These are phyloP conservation scores for Leccinum fibrillosum DNA, from an alignment of 768 basidiomycete genomes.

Conservation along the genomic window DNA sequence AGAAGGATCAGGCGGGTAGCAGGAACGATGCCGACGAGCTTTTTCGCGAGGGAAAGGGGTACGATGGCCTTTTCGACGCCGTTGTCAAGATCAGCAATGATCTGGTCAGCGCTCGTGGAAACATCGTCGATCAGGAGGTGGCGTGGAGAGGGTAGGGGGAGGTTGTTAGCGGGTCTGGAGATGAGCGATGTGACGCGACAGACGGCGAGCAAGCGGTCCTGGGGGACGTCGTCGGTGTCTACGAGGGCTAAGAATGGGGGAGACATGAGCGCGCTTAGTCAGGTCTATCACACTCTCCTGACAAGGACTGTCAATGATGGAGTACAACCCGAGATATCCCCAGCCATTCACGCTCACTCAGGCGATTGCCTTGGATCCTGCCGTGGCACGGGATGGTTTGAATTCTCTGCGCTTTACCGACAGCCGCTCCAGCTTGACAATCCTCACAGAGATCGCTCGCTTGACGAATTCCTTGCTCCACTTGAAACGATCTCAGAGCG, in stretches of 20 bases:
- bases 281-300: neutral
- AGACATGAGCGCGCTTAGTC: constrained; percentile 29
- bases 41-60: constrained; percentile 60
- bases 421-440: constrained; percentile 1
- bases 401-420: neutral
- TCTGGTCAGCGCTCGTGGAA: constrained; percentile 48
- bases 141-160: constrained; percentile 31
- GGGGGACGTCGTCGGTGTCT: constrained; percentile 40
- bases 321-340: constrained; percentile 60
- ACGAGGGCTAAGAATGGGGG: constrained; percentile 57
- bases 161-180: constrained; percentile 37
- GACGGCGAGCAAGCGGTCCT: constrained; percentile 54
- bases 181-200: constrained; percentile 78
- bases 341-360: constrained; percentile 76
- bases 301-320: constrained; percentile 39
- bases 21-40: constrained; percentile 65
- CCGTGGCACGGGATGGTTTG: constrained; percentile 69
- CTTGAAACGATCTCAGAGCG: constrained; percentile 58
- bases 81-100: constrained; percentile 66
- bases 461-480: constrained; percentile 68
- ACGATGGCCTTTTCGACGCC: constrained; percentile 83
- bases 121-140: constrained; percentile 57
- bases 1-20: constrained; percentile 71
- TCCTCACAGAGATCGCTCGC: constrained; percentile 63
- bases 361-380: constrained; percentile 60